Evolutionary conservation across 305 asterid genomes (phyloP).

Genomic region (Fraxinus nigra): DNA sequence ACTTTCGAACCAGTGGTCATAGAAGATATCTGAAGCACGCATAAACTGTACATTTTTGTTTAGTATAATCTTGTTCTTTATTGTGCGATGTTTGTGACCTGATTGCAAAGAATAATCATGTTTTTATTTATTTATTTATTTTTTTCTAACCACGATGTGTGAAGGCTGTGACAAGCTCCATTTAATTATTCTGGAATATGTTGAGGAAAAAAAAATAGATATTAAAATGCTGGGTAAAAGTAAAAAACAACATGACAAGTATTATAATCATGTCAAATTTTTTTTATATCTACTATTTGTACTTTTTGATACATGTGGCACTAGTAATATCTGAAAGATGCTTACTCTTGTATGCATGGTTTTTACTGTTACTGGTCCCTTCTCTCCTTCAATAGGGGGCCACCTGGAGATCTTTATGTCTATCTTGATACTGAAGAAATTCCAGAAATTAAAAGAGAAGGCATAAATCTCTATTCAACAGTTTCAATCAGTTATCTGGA

Average conservation of each 20-base stretch:
- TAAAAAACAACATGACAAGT: background rate
- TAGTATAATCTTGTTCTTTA: background rate
- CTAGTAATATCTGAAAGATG: background rate
- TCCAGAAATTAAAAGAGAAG: slow-evolving; percentile 96
- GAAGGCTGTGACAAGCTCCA: background rate
- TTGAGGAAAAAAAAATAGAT: background rate
- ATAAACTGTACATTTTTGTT: background rate
- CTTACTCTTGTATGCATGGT: background rate
- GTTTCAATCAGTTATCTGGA: slow-evolving; percentile 83
- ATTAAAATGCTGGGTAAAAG: background rate
- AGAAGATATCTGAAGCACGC: background rate
- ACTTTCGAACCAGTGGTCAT: background rate
- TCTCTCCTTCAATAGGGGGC: slow-evolving; percentile 52
- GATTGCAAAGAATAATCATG: background rate
- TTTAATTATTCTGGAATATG: background rate
- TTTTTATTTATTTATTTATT: background rate
- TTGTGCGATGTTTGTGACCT: background rate
- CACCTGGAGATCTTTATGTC: slow-evolving; percentile 94
- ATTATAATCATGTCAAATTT: background rate
- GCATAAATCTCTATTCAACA: slow-evolving; percentile 79
- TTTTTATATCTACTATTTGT: background rate
- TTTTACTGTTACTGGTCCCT: slow-evolving; percentile 14
- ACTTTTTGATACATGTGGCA: background rate
- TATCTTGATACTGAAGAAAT: slow-evolving; percentile 91
- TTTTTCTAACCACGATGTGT: background rate